Percentiles rank a stretch among this genome's conserved stretches.
Evolutionary conservation across 371 early-diverging fungal genomes (phyloP).

Genomic region (Nematocida sp.): DNA sequence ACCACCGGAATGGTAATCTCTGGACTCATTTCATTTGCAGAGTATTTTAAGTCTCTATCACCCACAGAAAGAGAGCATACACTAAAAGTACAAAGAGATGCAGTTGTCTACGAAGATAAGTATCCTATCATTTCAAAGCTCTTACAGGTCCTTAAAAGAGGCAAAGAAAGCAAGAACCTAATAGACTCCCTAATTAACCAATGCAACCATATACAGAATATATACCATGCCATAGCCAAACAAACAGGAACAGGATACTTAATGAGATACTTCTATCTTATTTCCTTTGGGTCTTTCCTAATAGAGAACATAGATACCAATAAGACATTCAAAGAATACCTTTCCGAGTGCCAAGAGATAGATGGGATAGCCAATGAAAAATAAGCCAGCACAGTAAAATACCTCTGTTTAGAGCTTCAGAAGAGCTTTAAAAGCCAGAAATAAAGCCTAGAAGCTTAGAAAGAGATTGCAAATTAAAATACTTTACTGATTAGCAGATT

Average conservation of each 20-base stretch:
- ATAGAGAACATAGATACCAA: conserved; percentile 25
- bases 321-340: conserved; percentile 24
- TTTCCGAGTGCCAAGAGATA: conserved; percentile 26
- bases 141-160: conserved; percentile 68
- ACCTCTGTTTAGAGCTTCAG: too few relatives aligned
- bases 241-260: conserved; percentile 19
- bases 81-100: conserved; percentile 58
- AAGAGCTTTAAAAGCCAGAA: too few relatives aligned
- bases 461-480: too few relatives aligned
- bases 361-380: conserved; percentile 35
- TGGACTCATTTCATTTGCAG: conserved; percentile 38
- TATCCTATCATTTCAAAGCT: conserved; percentile 69
- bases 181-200: conserved; percentile 70
- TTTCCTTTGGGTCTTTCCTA: conserved; percentile 52
- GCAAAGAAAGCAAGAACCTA: conserved; percentile 69
- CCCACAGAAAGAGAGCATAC: conserved; percentile 62
- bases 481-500: too few relatives aligned
- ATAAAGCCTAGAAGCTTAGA: too few relatives aligned
- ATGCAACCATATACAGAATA: conserved; percentile 72
- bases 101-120: conserved; percentile 67
- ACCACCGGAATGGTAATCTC: conserved; percentile 72
- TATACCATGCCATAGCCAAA: conserved; percentile 61
- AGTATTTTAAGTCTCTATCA: conserved; percentile 55
- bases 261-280: conserved; percentile 53
- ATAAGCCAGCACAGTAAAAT: too few relatives aligned